A percentile compares a stretch with the other conserved stretches of the same genome.
phyloP scores from a whole-genome alignment of 164 flowering plant genomes.

The Piper betle region DNA sequence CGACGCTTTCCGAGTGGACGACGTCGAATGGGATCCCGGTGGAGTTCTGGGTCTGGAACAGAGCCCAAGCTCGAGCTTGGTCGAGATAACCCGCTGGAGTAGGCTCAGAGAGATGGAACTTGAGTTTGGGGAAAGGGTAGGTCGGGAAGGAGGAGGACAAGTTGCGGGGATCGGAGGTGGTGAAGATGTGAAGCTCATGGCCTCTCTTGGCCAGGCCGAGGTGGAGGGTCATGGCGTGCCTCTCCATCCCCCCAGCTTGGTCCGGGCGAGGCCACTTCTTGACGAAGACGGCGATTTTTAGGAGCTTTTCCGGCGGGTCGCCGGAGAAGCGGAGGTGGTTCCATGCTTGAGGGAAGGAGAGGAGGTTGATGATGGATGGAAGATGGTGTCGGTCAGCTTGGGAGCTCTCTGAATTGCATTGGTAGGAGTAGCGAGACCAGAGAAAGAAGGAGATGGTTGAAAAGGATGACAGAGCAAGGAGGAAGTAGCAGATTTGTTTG shows the following conservation, averaged over 20 bases:
- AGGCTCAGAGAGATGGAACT: constrained; percentile 52
- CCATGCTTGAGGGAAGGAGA: constrained; percentile 38
- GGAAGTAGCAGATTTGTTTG: constrained; percentile 7
- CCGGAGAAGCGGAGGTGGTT: constrained; percentile 47
- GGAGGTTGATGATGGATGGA: constrained; percentile 24
- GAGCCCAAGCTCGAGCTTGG: constrained; percentile 46
- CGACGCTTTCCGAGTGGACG: constrained; percentile 30
- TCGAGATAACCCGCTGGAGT: constrained; percentile 46
- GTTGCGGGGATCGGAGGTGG: constrained; percentile 15
- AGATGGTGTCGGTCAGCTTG: constrained; percentile 2
- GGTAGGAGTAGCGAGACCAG: constrained; percentile 23
- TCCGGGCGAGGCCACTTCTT: constrained; percentile 52
- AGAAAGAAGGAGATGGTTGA: constrained; percentile 16
- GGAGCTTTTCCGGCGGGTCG: constrained; percentile 25
- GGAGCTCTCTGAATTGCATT: constrained; percentile 11
- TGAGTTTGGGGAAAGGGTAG: constrained; percentile 22
- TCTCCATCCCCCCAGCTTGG: constrained; percentile 52
- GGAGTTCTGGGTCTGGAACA: constrained; percentile 35
- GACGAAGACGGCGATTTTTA: constrained; percentile 57
- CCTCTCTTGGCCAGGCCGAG: constrained; percentile 24
- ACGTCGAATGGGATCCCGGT: constrained; percentile 27
- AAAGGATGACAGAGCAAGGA: constrained; percentile 10
- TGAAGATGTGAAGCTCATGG: constrained; percentile 22
- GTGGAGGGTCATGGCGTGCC: constrained; percentile 74
- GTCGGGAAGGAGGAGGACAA: constrained; percentile 24